phyloP scores from a whole-genome alignment of 169 alveolate species.

The Eimeria zaria region DNA sequence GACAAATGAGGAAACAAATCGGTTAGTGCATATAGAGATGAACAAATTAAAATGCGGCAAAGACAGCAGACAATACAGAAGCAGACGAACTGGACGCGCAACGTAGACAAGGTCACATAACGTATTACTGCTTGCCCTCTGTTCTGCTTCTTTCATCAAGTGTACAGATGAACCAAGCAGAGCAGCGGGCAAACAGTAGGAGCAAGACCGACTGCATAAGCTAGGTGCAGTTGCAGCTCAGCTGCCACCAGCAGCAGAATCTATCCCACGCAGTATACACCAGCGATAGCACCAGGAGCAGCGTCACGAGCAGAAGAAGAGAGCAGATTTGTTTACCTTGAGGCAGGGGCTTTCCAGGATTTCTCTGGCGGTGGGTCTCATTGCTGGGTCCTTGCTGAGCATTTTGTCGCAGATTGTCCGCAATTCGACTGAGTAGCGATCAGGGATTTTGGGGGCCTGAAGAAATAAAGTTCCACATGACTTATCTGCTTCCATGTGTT shows the following conservation, averaged over 20 bases:
- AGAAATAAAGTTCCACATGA: not conserved
- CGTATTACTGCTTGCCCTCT: too few species aligned
- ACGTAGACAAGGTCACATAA: not conserved
- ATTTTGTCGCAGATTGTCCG: constrained; percentile 67
- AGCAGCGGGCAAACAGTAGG: not conserved
- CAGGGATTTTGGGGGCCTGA: constrained; percentile 85
- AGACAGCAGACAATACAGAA: not conserved
- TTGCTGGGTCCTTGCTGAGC: constrained; percentile 82
- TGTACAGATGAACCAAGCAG: too few species aligned
- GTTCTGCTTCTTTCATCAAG: too few species aligned
- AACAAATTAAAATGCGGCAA: not conserved
- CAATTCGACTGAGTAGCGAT: constrained; percentile 82
- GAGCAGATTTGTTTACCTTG: constrained; percentile 16
- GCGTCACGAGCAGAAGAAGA: not conserved
- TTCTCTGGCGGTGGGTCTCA: constrained; percentile 86
- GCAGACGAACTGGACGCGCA: not conserved
- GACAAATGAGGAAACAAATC: not conserved
- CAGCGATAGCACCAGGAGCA: not conserved
- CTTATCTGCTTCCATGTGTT: not conserved
- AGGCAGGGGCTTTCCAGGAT: constrained; percentile 80
- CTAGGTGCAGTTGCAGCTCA: not conserved
- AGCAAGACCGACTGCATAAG: not conserved
- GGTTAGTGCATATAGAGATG: not conserved
- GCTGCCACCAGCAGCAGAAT: not conserved
- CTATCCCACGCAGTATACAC: not conserved